Percentiles rank a stretch among this genome's conserved stretches.
Evolutionary conservation across 495 filamentous ascomycete species (phyloP).

Genomic region (Pyrenula massariospora): DNA sequence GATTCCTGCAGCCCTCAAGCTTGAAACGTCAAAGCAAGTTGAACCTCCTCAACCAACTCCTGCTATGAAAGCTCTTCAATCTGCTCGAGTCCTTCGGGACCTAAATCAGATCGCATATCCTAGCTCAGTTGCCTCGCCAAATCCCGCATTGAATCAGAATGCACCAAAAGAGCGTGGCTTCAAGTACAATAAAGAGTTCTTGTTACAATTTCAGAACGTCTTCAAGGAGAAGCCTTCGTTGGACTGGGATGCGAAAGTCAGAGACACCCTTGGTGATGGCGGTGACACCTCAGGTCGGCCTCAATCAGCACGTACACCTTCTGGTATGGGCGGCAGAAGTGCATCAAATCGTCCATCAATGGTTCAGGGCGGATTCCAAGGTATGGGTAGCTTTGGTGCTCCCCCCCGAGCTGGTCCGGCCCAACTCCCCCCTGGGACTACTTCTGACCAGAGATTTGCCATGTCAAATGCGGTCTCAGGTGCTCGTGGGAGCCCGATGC

Average conservation of each 20-base stretch:
- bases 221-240: conserved; percentile 92
- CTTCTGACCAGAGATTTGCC: conserved; percentile 21
- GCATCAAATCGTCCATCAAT: conserved; percentile 30
- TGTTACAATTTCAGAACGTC: conserved; percentile 90
- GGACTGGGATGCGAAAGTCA: conserved; percentile 79
- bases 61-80: conserved; percentile 79
- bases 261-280: conserved; percentile 70
- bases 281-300: conserved; percentile 54
- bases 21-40: conserved; percentile 68
- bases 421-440: conserved; percentile 57
- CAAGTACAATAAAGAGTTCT: conserved; percentile 89
- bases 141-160: conserved; percentile 72
- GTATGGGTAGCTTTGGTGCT: conserved; percentile 63
- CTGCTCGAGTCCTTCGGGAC: conserved; percentile 70
- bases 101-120: conserved; percentile 65
- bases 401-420: conserved; percentile 13
- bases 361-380: conserved; percentile 24
- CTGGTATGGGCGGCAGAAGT: conserved; percentile 34
- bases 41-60: conserved; percentile 87
- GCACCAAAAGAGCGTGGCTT: conserved; percentile 69
- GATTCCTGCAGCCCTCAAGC: conserved; percentile 62
- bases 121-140: conserved; percentile 68
- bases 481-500: conserved; percentile 22
- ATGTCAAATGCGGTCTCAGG: conserved; percentile 16
- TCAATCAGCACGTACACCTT: conserved; percentile 58